Evolutionary conservation across 2,329 filamentous ascomycete genomes (phyloP).

Genomic region (Chaetoscypha palmicola): DNA sequence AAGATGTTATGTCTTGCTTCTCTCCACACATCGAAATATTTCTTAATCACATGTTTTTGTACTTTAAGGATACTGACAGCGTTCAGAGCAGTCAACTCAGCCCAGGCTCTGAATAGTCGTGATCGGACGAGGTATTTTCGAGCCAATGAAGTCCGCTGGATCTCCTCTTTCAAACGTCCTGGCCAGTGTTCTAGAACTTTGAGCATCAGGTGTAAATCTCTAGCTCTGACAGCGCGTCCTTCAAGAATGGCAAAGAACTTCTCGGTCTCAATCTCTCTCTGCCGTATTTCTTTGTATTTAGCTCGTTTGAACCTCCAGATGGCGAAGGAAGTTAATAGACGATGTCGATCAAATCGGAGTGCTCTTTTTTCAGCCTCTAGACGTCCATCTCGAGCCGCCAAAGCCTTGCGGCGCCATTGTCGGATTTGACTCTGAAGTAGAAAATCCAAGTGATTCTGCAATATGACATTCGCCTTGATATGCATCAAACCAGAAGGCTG

Average conservation of each 20-base stretch:
- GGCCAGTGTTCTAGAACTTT: slow-evolving; percentile 66
- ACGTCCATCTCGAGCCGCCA: slow-evolving; percentile 32
- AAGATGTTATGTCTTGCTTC: slow-evolving; percentile 20
- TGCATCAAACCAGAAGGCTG: slow-evolving; percentile 17
- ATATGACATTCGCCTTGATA: slow-evolving; percentile 23
- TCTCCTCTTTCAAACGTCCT: slow-evolving; percentile 54
- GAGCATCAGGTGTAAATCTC: slow-evolving; percentile 57
- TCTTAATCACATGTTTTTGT: slow-evolving; percentile 44
- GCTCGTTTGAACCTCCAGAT: slow-evolving; percentile 41
- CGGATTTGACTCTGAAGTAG: slow-evolving; percentile 16
- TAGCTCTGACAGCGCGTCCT: slow-evolving; percentile 53
- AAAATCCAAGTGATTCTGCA: slow-evolving; percentile 15
- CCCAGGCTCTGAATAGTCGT: slow-evolving; percentile 64
- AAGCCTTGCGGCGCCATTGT: slow-evolving; percentile 24
- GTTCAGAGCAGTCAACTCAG: slow-evolving; percentile 52
- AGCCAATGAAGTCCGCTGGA: slow-evolving; percentile 59
- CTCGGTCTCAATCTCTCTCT: slow-evolving; percentile 35
- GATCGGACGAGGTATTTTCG: slow-evolving; percentile 63
- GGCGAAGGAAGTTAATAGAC: slow-evolving; percentile 45
- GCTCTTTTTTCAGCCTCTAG: slow-evolving; percentile 38
- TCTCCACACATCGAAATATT: slow-evolving; percentile 46
- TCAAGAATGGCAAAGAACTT: slow-evolving; percentile 50
- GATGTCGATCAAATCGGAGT: slow-evolving; percentile 43
- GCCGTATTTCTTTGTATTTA: too few species aligned
- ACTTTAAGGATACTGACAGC: slow-evolving; percentile 37